Evolutionary conservation across 257 asterid genomes (phyloP), one percentile per base, ranked within the genome.

Genomic region (Mitragyna speciosa): DNA sequence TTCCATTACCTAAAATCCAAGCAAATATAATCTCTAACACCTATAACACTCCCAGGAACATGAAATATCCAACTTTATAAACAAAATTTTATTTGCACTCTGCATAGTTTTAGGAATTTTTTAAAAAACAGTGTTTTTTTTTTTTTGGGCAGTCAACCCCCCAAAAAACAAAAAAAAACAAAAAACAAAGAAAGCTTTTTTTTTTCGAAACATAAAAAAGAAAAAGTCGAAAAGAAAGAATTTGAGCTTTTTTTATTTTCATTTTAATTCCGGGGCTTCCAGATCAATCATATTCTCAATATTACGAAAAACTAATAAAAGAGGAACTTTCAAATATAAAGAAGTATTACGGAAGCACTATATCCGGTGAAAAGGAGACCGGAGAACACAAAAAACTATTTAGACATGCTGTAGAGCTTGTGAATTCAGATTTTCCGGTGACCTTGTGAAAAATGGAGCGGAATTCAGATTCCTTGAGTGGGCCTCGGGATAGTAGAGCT

Each of bases 401-500:
- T 4, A 11, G 14, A 12, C 7, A 33, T 5, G 41, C 2, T 14
- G 26, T 3, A 9, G 0, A 19, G 92, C 99, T 97, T 87, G 93
- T n/a, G n/a, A n/a, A n/a, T n/a, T n/a, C 75, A 59, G 86, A 61
- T 87, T 86, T 89, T 10, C 83, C 88, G 15, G 83, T 82, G 85
- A 92, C 70, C 12, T 83, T 87, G 64, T 85, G 77, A 89, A 92
- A 90, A 76, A 91, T 72, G 24, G 92, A 82, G 78, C 83, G 90
- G 73, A 92, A 89, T 9, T 89, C 93, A 30, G 81, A 70, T 80
- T 92, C 92, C 71, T 76, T 82, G 72, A 89, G 90, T 4, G 98
- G 98, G 14, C 98, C 98, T 5, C 92, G 90, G 16, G 96, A 89
- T 54, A 93, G 88, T 30, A 95, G 91, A 28, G 92, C 77, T 88